Conservation (phyloP, 371 early-diverging fungal genomes). For the Mucor mucedo region DNA sequence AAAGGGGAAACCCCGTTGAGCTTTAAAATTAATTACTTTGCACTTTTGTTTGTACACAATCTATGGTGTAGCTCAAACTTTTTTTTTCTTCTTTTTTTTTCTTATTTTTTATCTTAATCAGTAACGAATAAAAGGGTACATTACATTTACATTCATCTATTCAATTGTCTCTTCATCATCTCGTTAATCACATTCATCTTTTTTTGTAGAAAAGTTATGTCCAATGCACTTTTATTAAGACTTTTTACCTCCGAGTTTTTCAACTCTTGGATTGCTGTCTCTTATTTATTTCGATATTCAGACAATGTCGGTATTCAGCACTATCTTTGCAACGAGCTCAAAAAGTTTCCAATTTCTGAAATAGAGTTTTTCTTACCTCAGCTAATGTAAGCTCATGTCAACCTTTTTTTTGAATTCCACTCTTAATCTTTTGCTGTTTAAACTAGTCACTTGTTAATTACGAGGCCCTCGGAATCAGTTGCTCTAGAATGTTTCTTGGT, state of each 20-base stretch:
- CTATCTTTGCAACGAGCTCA: constrained; percentile 88
- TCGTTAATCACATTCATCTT: too few species aligned
- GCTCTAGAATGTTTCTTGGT: constrained; percentile 82
- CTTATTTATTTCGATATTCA: constrained; percentile 86
- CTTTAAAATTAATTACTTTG: too few species aligned
- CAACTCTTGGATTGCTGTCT: constrained; percentile 88
- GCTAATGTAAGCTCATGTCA: constrained; percentile 64
- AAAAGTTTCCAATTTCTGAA: constrained; percentile 74
- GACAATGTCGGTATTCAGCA: constrained; percentile 89
- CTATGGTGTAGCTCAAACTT: too few species aligned
- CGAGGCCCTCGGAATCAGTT: constrained; percentile 67
- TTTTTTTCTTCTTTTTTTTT: too few species aligned
- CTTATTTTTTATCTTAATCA: too few species aligned
- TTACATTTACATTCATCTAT: too few species aligned
- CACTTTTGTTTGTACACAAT: too few species aligned
- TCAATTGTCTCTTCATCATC: too few species aligned
- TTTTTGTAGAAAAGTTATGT: constrained; percentile 16
- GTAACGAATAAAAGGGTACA: too few species aligned
- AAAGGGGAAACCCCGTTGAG: too few species aligned
- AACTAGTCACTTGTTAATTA: constrained; percentile 77
- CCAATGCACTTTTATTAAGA: constrained; percentile 66
- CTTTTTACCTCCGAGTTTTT: constrained; percentile 90
- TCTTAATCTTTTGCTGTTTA: not conserved
- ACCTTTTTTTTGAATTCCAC: constrained; percentile 2
- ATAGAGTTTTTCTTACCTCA: constrained; percentile 89